A percentile compares a stretch with the other conserved stretches of the same genome.
Evolutionary conservation across 495 filamentous ascomycete genomes (phyloP).

Genomic region (Staphylotrichum longicolle): DNA sequence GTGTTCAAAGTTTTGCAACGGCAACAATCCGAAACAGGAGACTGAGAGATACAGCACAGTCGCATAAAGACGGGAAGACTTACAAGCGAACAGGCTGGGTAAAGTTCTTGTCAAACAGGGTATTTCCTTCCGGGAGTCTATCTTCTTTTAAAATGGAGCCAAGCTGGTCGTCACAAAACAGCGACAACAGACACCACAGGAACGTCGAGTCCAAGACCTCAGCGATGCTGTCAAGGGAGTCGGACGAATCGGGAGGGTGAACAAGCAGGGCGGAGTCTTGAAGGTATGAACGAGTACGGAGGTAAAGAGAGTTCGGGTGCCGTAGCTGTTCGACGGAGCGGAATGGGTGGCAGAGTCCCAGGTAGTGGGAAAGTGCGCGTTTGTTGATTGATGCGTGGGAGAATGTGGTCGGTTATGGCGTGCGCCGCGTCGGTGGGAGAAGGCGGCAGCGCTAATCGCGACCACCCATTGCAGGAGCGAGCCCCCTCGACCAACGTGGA

Average conservation of each 20-base stretch:
- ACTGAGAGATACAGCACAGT: too few relatives aligned
- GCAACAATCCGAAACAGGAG: too few relatives aligned
- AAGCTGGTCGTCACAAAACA: constrained; percentile 27
- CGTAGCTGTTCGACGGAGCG: not conserved
- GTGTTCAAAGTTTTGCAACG: not conserved
- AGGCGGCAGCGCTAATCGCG: constrained; percentile 34
- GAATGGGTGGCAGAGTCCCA: not conserved
- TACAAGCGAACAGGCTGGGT: constrained; percentile 22
- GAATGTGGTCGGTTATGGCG: constrained; percentile 4
- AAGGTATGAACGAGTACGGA: not conserved
- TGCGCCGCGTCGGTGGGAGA: constrained; percentile 26
- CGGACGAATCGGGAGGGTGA: not conserved
- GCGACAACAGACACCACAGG: constrained; percentile 19
- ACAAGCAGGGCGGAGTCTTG: not conserved
- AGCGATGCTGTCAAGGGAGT: not conserved
- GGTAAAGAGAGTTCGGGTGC: not conserved
- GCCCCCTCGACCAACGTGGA: constrained; percentile 20
- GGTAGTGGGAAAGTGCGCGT: not conserved
- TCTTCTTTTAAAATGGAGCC: constrained; percentile 24
- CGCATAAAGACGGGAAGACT: too few relatives aligned
- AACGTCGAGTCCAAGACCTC: not conserved
- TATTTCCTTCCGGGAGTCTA: constrained; percentile 42
- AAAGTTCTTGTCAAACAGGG: constrained; percentile 39
- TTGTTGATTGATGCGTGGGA: constrained; percentile 2
- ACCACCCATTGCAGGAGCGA: constrained; percentile 35